Evolutionary conservation across 495 filamentous ascomycete species (phyloP), one percentile per base, ranked within the genome.

Genomic region (Penicillium parvum): DNA sequence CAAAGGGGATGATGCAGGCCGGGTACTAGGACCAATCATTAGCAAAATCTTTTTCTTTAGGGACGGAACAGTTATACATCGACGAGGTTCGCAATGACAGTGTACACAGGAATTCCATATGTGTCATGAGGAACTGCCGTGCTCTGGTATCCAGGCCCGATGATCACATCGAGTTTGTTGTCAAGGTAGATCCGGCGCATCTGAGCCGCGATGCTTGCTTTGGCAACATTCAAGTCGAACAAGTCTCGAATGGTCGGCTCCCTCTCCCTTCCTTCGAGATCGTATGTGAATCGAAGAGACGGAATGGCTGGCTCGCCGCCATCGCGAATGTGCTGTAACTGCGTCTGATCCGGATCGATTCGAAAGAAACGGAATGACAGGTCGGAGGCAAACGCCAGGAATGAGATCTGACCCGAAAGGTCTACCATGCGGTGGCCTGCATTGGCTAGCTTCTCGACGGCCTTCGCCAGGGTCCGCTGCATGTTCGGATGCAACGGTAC

Each of bases 221-320:
- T 25, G 40, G 40, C 55, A 37, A 15, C 45, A 40, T 6, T 45
- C 42, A 30, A 47, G 42, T 1, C 43, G 33, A 8, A 57, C 27
- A n/a, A 34, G 12, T 3, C 51, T 54, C 4, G 51, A 51, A 5
- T n/a, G n/a, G 28, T 28, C 22, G n/a, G n/a, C n/a, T n/a, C n/a
- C n/a, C n/a, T n/a, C n/a, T n/a, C n/a, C n/a, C n/a, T n/a, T n/a
- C n/a, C n/a, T n/a, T n/a, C n/a, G n/a, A n/a, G n/a, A n/a, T n/a
- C n/a, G n/a, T n/a, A n/a, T n/a, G n/a, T n/a, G n/a, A n/a, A n/a
- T n/a, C n/a, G n/a, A n/a, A 60, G 29, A 4, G 56, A 42, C 4
- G 52, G 49, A 8, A 60, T 60, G 3, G 18, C 28, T 1, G 57
- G 53, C 16, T 61, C 57, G 4, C 57, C 57, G 29, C 57, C 49